Evolutionary conservation across 2,329 filamentous ascomycete species (phyloP), one percentile per base, ranked within the genome.

Genomic region (Blumeriella jaapii): DNA sequence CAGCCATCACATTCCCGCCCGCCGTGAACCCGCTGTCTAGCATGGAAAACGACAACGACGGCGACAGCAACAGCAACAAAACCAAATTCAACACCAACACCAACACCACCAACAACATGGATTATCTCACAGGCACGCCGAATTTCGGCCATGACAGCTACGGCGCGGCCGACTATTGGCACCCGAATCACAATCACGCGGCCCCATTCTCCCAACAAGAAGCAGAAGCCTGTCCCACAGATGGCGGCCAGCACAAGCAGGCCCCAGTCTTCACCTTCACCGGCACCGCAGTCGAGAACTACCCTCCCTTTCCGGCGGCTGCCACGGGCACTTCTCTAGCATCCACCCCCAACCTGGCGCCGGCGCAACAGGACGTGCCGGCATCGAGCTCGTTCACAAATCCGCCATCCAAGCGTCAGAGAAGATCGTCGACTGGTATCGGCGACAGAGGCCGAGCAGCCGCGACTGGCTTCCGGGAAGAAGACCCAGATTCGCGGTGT

Each of bases 321-420:
- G 23, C 25, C 4, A 23, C 17, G 13, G 12, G 15, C 12, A 12
- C 25, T 9, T 6, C 18, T 3, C 15, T 16, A 15, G 6, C 26
- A 17, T 1, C 25, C 22, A 35, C 19, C 18, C 12, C 8, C 13
- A 2, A 12, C 11, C 16, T 15, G 9, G 12, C 10, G 19, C 11
- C 25, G 10, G 20, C 24, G 12, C 29, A 25, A 19, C 30, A 31
- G 20, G 17, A 31, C 11, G 24, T 17, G 8, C n/a, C 15, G 11
- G 29, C 24, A 19, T 18, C 17, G 29, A 13, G 22, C n/a, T 29
- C 6, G 5, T 15, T n/a, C 5, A 16, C 12, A 14, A 22, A 9
- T 5, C 30, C 35, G 10, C 28, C 34, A 14, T 31, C 38, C 13
- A 44, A 44, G 24, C 41, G 41, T 11, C 38, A 40, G 24, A 36